Base-by-base conservation (phyloP, 495 filamentous ascomycete genomes). In the Penicillium atrosanguineum region DNA sequence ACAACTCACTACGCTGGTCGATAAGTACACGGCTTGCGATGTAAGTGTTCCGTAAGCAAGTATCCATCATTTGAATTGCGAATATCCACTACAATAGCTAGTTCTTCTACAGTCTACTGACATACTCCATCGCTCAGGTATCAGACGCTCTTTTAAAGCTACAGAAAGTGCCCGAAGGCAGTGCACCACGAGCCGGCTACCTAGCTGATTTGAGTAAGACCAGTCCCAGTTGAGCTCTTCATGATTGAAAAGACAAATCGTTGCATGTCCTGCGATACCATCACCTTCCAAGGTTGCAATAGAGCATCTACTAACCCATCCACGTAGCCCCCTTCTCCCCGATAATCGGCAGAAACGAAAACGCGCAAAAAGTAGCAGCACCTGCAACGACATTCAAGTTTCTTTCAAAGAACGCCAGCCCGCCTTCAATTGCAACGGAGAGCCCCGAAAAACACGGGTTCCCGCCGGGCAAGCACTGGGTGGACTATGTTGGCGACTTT, bases 311-410 rank as follows among this genome's bases (percentile, higher is more conserved):
- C 37, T 25, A 8, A 49, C 6, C 6, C 9, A 18, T 16, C 25
- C 36, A 44, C 28, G 23, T 18, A 74, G 67, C 40, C 50, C 69
- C 68, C 44, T 61, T 68, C 56, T 69, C 74, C 36, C 63, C 74
- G 46, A 50, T 63, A 36, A 37, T 65, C 55, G 66, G 65, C 46
- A 65, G 64, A 29, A 72, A 63, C 51, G 52, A 57, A 56, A 59
- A 52, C 42, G 38, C 57, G 40, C 36, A 57, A 59, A 80, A 76
- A 47, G 71, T 72, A 46, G 76, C 85, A 47, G 83, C 80, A 12
- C 83, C 81, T 41, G 83, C 81, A 25, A 82, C 78, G 26, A 89
- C 86, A 6, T 79, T 88, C 50, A 76, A 84, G 54, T 85, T 88
- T 61, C 69, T 80, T 31, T 67, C 81, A 12, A 86, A 83, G 55